Conservation (phyloP, 148 eudicot species). For the Hydrangea macrophylla region DNA sequence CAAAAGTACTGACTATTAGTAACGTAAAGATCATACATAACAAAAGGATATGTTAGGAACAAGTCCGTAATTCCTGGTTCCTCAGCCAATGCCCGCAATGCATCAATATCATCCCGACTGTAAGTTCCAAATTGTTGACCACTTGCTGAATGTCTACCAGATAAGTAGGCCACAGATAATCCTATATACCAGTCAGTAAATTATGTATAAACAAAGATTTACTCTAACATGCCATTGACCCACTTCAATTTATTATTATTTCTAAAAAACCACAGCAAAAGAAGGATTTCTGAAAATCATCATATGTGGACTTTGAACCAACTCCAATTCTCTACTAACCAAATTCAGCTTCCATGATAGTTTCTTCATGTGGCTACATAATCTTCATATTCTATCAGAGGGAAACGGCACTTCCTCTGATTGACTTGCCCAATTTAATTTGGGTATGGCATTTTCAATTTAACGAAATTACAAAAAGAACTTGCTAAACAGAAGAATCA, state of each 20-base stretch:
- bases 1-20: background rate
- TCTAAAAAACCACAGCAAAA: slow-evolving; percentile 5
- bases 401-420: background rate
- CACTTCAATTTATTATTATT: background rate
- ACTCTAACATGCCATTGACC: background rate
- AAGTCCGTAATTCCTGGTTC: slow-evolving; percentile 79
- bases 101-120: slow-evolving; percentile 90
- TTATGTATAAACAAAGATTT: slow-evolving; percentile 11
- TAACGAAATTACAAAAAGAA: background rate
- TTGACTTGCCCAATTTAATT: background rate
- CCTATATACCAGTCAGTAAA: slow-evolving; percentile 55
- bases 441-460: background rate
- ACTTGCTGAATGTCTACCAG: slow-evolving; percentile 80
- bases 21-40: background rate
- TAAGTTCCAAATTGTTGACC: slow-evolving; percentile 80
- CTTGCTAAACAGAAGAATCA: background rate
- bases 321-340: background rate
- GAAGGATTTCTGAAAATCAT: background rate
- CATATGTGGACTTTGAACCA: background rate
- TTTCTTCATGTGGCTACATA: background rate
- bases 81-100: slow-evolving; percentile 85
- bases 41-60: slow-evolving; percentile 89
- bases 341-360: background rate
- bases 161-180: slow-evolving; percentile 88
- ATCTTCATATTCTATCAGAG: background rate